Evolutionary conservation across 2,329 filamentous ascomycete species (phyloP), one percentile per base, ranked within the genome.

Genomic region (Xylariomycetidae sp.): DNA sequence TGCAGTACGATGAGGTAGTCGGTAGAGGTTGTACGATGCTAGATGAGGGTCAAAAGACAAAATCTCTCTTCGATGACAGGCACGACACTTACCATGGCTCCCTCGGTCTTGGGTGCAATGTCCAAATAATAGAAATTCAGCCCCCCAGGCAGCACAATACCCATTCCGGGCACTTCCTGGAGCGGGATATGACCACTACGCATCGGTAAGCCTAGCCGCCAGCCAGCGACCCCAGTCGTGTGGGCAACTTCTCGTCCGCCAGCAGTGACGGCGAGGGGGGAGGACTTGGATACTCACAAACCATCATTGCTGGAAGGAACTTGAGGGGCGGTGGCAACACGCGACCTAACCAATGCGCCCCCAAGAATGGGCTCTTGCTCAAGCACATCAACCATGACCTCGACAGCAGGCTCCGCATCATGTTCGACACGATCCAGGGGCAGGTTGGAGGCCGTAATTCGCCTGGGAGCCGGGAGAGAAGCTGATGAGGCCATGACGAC

Each of bases 1-100:
- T 41, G 38, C 14, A 58, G 30, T 10, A 59, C 46, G 22, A 58
- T 32, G 11, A 55, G 37, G 40, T 58, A 57, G 38, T 58, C 55
- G 16, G 48, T 50, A 8, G 54, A 59, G 5, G 50, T 48, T 6
- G 56, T 59, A 18, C 56, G 56, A 31, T 55, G 56, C 53, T 57
- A 12, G 8, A 13, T 23, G 10, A 31, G n/a, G 5, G n/a, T 20
- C 25, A 9, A 30, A 8, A 10, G 15, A 14, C n/a, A 16, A 16
- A 8, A 11, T 12, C 16, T 16, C 15, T 14, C 26, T 6, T n/a
- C n/a, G 17, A 42, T 34, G 10, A 13, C 13, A 10, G 6, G n/a
- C 13, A 30, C 6, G 16, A 29, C 26, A 41, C 42, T 14, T 40
- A 53, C 50, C 45, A 56, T 50, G 9, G 45, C 38, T 18, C 48